Evolutionary conservation across 2,329 filamentous ascomycete genomes (phyloP).

Genomic region (Alternaria hordeiaustralica): DNA sequence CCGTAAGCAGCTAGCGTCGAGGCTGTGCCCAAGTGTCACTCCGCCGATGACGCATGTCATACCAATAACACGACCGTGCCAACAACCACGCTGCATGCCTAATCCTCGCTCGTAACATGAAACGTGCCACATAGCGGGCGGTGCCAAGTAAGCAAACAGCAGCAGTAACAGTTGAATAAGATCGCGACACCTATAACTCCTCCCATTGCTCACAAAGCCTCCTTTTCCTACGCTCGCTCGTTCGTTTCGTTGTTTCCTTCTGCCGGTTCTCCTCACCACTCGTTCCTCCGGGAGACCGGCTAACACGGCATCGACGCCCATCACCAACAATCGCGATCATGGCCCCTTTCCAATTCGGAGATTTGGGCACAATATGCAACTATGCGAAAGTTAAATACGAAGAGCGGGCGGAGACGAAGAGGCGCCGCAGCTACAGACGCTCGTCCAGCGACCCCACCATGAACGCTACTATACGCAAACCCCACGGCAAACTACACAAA

Average conservation of each 20-base stretch:
- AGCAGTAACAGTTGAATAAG: neutral
- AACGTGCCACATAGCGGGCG: conserved; percentile 5
- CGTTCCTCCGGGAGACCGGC: conserved; percentile 4
- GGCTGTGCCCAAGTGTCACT: conserved; percentile 5
- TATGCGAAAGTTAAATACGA: conserved; percentile 19
- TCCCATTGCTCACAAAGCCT: neutral
- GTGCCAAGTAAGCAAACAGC: neutral
- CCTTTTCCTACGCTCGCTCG: neutral
- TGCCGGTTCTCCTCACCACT: conserved; percentile 4
- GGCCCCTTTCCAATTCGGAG: conserved; percentile 13
- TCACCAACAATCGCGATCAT: neutral
- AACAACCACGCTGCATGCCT: conserved; percentile 5
- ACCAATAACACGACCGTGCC: conserved; percentile 9
- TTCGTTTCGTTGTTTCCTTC: conserved; percentile 4
- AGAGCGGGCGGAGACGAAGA: conserved; percentile 14
- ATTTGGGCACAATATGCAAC: conserved; percentile 15
- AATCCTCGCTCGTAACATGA: conserved; percentile 15
- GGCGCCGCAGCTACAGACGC: conserved; percentile 6
- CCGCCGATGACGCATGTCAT: conserved; percentile 13
- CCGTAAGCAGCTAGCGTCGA: conserved; percentile 14
- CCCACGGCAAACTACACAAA: conserved; percentile 22
- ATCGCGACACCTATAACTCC: neutral
- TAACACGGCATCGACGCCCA: neutral
- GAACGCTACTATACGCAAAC: neutral
- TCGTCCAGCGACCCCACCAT: conserved; percentile 13